Evolutionary conservation across 2,329 filamentous ascomycete genomes (phyloP), one percentile per base, ranked within the genome.

Genomic region (Polychaeton citri): DNA sequence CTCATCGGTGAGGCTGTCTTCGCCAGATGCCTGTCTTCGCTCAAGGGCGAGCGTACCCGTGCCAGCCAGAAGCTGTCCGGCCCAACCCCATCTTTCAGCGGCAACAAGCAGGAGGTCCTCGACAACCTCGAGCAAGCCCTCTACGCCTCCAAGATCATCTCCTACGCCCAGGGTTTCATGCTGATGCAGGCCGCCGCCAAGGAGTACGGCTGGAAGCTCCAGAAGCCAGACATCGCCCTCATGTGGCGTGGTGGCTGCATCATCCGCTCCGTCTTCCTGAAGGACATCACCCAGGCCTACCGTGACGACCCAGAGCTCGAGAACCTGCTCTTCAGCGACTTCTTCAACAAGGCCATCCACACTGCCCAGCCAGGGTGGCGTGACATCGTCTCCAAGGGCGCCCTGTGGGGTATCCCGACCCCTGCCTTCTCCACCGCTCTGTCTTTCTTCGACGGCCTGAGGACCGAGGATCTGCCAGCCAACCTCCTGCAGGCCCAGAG

Each of bases 211-310:
- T 98, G 90, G 90, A 95, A 95, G 76, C 81, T 98, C 53, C 95
- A 98, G 81, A 96, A 96, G 81, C 90, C 90, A 48, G 94, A 92
- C 54, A 98, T 98, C 58, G 90, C 90, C 53, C 81, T 98, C 60
- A 98, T 98, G 90, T 98, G 90, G 90, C 85, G 90, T 63, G 90
- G 90, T 70, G 90, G 90, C 53, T 98, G 90, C 76, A 98, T 98
- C 57, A 98, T 98, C 70, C 88, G 90, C 65, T 96, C 90, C 49
- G 90, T 98, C 60, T 98, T 98, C 85, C 72, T 98, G 50, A 96
- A 96, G 79, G 88, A 98, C 64, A 98, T 98, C 69, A 98, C 90
- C 53, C 80, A 80, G 49, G 90, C 90, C 36, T 98, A 95, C 78
- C 88, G 88, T 68, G 78, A 75, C 51, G 79, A 95, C 72, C 82